These are phyloP conservation scores for Wickerhamomyces silvicola DNA, from an alignment of 805 yeast species.

Conservation along the genomic window DNA sequence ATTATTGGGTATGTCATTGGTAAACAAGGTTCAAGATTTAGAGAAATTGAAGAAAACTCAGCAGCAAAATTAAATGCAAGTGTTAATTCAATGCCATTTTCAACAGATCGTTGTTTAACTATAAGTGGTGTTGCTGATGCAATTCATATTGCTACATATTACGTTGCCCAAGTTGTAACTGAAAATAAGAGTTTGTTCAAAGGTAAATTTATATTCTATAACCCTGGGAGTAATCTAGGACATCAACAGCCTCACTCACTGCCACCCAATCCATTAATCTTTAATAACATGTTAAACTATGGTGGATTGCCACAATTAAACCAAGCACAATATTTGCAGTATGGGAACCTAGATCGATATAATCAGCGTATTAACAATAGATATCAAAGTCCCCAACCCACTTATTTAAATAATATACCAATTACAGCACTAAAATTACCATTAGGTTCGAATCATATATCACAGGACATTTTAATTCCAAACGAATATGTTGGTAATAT, in stretches of 20 bases:
- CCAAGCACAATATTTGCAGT: neutral
- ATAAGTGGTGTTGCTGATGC: constrained; percentile 82
- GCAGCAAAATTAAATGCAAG: constrained; percentile 74
- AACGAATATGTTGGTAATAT: constrained; percentile 75
- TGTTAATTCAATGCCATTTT: constrained; percentile 61
- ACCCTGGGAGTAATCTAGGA: constrained; percentile 33
- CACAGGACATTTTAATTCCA: constrained; percentile 71
- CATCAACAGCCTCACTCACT: constrained; percentile 3
- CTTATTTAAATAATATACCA: neutral
- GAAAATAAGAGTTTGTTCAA: constrained; percentile 49
- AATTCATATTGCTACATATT: constrained; percentile 75
- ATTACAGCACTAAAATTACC: constrained; percentile 1
- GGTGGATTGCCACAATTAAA: constrained; percentile 4
- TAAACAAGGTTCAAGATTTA: constrained; percentile 61
- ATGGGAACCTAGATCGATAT: neutral
- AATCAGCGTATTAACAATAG: neutral
- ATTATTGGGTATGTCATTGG: constrained; percentile 80
- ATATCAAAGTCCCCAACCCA: neutral
- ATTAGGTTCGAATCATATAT: constrained; percentile 32
- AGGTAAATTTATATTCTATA: constrained; percentile 50
- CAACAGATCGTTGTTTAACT: constrained; percentile 69
- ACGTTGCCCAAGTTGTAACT: constrained; percentile 59
- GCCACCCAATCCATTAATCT: constrained; percentile 7
- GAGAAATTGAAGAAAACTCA: constrained; percentile 77
- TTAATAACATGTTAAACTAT: constrained; percentile 6